Conservation (phyloP, 371 early-diverging fungal species). For the Syncephalastrum contaminatum region DNA sequence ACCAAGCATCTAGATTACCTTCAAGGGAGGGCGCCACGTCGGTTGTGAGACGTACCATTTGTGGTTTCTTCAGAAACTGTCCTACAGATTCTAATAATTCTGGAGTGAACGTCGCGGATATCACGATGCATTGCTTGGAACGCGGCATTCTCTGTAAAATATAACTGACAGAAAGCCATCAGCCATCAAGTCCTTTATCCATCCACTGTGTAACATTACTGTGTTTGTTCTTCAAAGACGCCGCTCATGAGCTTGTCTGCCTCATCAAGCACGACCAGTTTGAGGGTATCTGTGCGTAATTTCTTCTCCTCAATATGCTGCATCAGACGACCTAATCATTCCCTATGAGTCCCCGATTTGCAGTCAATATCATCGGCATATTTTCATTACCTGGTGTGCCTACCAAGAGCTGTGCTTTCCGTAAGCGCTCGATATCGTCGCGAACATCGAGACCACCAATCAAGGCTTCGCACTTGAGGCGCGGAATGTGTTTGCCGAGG, state of each 20-base stretch:
- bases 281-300: slow-evolving; percentile 64
- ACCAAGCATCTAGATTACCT: slow-evolving; percentile 32
- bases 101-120: slow-evolving; percentile 66
- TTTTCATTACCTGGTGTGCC: slow-evolving; percentile 81
- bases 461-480: slow-evolving; percentile 71
- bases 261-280: slow-evolving; percentile 90
- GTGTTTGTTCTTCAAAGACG: slow-evolving; percentile 37
- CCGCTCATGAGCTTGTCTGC: slow-evolving; percentile 89
- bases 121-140: slow-evolving; percentile 57
- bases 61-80: slow-evolving; percentile 45
- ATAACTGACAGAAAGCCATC: slow-evolving; percentile 10
- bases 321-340: slow-evolving; percentile 66
- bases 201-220: slow-evolving; percentile 14
- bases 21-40: slow-evolving; percentile 52
- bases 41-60: slow-evolving; percentile 55
- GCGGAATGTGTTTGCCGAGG: slow-evolving; percentile 49
- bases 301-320: slow-evolving; percentile 71
- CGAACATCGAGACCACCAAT: slow-evolving; percentile 83
- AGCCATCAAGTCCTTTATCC: neutral
- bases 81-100: slow-evolving; percentile 38
- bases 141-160: slow-evolving; percentile 27
- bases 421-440: slow-evolving; percentile 68
- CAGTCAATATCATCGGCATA: too few relatives aligned
- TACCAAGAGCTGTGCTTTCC: slow-evolving; percentile 73
- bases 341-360: too few relatives aligned